phyloP scores from a whole-genome alignment of 2,329 filamentous ascomycete species.

The Trichophyton verrucosum region DNA sequence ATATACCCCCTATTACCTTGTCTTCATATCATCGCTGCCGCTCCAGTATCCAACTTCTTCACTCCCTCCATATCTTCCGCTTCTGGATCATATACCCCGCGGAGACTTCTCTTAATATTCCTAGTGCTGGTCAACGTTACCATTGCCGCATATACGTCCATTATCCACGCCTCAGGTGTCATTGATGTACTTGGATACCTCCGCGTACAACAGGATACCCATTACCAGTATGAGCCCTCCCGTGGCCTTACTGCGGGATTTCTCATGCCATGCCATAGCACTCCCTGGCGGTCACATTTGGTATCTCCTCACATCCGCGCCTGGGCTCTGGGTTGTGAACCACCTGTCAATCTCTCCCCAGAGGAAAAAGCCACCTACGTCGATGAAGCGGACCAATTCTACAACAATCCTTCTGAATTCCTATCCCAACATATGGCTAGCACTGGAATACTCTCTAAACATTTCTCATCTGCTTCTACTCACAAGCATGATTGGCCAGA shows the following conservation, averaged over 20 bases:
- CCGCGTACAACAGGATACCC: constrained; percentile 51
- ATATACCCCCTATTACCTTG: constrained; percentile 82
- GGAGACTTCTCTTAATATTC: constrained; percentile 41
- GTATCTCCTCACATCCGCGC: constrained; percentile 62
- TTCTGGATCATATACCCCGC: constrained; percentile 31
- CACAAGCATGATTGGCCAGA: constrained; percentile 34
- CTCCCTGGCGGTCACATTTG: constrained; percentile 84
- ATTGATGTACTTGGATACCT: constrained; percentile 63
- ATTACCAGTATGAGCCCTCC: neutral
- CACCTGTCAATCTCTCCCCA: constrained; percentile 56
- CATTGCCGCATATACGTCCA: constrained; percentile 61
- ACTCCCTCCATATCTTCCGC: constrained; percentile 29
- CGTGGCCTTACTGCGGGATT: constrained; percentile 52
- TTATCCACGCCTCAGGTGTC: constrained; percentile 69
- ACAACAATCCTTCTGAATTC: constrained; percentile 51
- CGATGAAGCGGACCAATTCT: constrained; percentile 89
- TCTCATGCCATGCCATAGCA: constrained; percentile 90
- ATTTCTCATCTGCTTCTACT: neutral
- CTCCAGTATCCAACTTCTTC: constrained; percentile 55
- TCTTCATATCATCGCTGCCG: constrained; percentile 69
- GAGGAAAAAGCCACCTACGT: constrained; percentile 55
- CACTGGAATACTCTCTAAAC: constrained; percentile 4
- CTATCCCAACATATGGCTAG: constrained; percentile 43
- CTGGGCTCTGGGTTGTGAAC: constrained; percentile 82
- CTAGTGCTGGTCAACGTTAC: constrained; percentile 54